phyloP scores from a whole-genome alignment of 768 basidiomycete genomes.

The Serendipita sp. region DNA sequence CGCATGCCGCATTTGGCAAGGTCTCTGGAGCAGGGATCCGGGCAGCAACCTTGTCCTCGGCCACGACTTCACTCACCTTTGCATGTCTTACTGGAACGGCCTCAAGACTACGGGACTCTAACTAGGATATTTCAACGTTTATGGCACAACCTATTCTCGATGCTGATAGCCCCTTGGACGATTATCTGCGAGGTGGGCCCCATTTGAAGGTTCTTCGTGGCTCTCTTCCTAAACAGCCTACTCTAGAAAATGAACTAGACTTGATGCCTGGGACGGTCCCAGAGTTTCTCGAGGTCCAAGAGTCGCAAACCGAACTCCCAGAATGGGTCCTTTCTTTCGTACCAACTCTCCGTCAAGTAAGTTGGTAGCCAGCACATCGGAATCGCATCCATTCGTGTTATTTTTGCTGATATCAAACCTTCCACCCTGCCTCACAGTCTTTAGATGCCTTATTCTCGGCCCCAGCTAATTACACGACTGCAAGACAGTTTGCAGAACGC shows the following conservation, averaged over 20 bases:
- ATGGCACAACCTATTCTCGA: conserved; percentile 73
- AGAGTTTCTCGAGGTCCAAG: conserved; percentile 23
- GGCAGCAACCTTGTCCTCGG: neutral
- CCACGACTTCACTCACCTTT: neutral
- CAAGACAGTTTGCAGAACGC: conserved; percentile 42
- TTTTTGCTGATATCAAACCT: conserved; percentile 19
- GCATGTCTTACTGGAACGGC: neutral
- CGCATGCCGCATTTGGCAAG: too few species aligned
- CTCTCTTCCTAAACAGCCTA: neutral
- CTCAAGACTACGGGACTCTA: neutral
- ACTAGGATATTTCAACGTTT: neutral
- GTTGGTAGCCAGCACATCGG: conserved; percentile 11
- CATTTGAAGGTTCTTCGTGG: conserved; percentile 13
- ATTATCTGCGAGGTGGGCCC: conserved; percentile 45
- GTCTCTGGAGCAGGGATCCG: neutral
- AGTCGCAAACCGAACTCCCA: conserved; percentile 24
- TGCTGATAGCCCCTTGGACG: conserved; percentile 49
- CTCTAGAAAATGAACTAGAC: conserved; percentile 29
- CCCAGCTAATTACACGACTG: conserved; percentile 7
- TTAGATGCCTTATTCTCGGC: conserved; percentile 7
- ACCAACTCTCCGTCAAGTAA: neutral
- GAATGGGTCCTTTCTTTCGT: conserved; percentile 14
- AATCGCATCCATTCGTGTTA: conserved; percentile 22
- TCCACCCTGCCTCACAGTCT: conserved; percentile 6
- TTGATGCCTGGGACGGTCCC: conserved; percentile 39